These are phyloP conservation scores for Actinomortierella wolfii DNA, from an alignment of 371 early-diverging fungal species.

Conservation along the genomic window DNA sequence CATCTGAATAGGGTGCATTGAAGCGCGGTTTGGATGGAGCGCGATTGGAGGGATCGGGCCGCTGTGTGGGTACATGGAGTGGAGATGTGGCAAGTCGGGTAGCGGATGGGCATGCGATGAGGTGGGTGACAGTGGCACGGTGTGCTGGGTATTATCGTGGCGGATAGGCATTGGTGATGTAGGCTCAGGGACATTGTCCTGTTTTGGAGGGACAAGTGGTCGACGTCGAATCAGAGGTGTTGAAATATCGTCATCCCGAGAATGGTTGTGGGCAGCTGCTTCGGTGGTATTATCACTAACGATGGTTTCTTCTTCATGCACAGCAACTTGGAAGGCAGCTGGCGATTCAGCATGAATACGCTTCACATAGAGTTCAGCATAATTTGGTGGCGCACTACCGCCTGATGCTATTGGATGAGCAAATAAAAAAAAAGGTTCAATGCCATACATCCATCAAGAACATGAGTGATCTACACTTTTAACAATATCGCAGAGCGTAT, in stretches of 20 bases:
- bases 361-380: neutral
- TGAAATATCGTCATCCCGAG: neutral
- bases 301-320: conserved; percentile 34
- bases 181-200: no score
- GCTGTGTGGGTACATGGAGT: conserved; percentile 3
- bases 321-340: conserved; percentile 10
- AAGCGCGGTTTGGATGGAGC: no score
- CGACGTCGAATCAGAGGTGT: neutral
- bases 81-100: conserved; percentile 1
- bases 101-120: conserved; percentile 2
- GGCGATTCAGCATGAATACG: conserved; percentile 20
- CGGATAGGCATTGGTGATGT: no score
- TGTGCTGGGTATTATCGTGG: no score
- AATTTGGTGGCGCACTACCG: no score
- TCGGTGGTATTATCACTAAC: conserved; percentile 12
- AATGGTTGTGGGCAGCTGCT: neutral
- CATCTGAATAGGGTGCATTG: conserved; percentile 1
- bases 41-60: conserved; percentile 5
- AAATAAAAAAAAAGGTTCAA: no score
- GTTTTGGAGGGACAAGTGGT: no score
- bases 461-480: no score
- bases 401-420: no score
- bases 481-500: no score
- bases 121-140: neutral
- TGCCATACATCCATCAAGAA: no score